A percentile compares a stretch with the other conserved stretches of the same genome.
Evolutionary conservation across 352 stramenopile species (phyloP).

Genomic region (Phytophthora tubulina): DNA sequence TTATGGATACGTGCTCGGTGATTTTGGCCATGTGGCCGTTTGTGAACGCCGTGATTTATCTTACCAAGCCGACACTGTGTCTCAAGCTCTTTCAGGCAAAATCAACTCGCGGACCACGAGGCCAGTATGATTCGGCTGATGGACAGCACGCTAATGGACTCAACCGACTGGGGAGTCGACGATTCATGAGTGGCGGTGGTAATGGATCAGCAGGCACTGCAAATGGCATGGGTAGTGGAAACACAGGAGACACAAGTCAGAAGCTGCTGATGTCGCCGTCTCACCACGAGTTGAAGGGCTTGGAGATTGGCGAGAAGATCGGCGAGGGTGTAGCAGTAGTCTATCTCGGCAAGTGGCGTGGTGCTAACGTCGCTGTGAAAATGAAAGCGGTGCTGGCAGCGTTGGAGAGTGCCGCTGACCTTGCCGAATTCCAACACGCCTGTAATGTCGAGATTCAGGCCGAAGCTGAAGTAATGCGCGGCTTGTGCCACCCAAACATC

Average conservation of each 20-base stretch:
- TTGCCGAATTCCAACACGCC: conserved; percentile 82
- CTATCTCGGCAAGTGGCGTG: conserved; percentile 96
- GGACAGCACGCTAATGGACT: conserved; percentile 35
- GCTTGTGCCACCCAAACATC: conserved; percentile 86
- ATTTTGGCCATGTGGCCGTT: conserved; percentile 84
- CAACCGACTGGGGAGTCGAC: conserved; percentile 35
- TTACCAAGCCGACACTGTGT: conserved; percentile 73
- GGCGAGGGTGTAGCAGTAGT: conserved; percentile 91
- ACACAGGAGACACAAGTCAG: conserved; percentile 35
- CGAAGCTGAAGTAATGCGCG: conserved; percentile 85
- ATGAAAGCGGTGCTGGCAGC: conserved; percentile 82
- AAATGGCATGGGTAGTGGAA: conserved; percentile 29
- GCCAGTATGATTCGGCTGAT: conserved; percentile 41
- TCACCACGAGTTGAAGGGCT: conserved; percentile 78
- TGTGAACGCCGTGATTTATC: conserved; percentile 79
- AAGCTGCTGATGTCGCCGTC: conserved; percentile 68
- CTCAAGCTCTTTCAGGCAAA: conserved; percentile 62
- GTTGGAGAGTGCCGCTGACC: conserved; percentile 65
- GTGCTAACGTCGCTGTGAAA: conserved; percentile 97
- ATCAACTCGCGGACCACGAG: conserved; percentile 27
- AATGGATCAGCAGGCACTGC: conserved; percentile 40
- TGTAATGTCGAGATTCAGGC: conserved; percentile 89
- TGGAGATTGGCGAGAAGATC: conserved; percentile 88
- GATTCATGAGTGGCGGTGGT: conserved; percentile 36
- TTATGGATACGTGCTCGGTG: conserved; percentile 54